Evolutionary conservation across 1,139 yeast genomes (phyloP), one percentile per base, ranked within the genome.

Genomic region (Hemisphaericaspora xylofermentans): DNA sequence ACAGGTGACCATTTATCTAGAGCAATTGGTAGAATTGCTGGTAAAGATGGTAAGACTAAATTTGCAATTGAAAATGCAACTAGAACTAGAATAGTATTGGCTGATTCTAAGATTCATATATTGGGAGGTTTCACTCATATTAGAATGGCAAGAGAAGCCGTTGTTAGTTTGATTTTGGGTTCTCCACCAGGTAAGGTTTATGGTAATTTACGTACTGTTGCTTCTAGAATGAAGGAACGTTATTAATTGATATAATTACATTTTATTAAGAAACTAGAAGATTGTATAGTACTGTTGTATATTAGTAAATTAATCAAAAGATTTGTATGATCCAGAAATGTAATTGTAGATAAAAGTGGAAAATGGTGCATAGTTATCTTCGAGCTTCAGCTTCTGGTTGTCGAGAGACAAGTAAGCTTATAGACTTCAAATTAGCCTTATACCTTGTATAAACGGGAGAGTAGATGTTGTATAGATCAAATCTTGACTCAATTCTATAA

Each of bases 11-110:
- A 93, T 77, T 76, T 93, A 63, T 84, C 96, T 36, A 84, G 99
- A 74, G 98, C 99, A 15, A 93, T 93, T 61, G 99, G 98, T 56
- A 89, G 99, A 76, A 93, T 93, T 64, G 98, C 98, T 18, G 99
- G 99, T 64, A 94, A 93, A 61, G 99, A 93, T 61, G 99, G 99
- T 59, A 91, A 91, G 68, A 93, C 98, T 48, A 93, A 93, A 69
- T 93, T 91, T 64, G 97, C 98, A 28, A 93, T 93, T 57, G 99
- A 93, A 66, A 93, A 93, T 60, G 98, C 98, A 18, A 91, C 98
- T 25, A 80, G 98, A 70, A 93, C 99, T 12, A 84, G 99, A 74
- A 91, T 93, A 38, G 99, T 93, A 16, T 75, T 93, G 54, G 99
- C 99, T 0, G 98, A 93, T 64, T 82, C 95, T 36, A 93, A 91